Conservation (phyloP, 202 grass and related monocot genomes). For the Eragrostis tef region DNA sequence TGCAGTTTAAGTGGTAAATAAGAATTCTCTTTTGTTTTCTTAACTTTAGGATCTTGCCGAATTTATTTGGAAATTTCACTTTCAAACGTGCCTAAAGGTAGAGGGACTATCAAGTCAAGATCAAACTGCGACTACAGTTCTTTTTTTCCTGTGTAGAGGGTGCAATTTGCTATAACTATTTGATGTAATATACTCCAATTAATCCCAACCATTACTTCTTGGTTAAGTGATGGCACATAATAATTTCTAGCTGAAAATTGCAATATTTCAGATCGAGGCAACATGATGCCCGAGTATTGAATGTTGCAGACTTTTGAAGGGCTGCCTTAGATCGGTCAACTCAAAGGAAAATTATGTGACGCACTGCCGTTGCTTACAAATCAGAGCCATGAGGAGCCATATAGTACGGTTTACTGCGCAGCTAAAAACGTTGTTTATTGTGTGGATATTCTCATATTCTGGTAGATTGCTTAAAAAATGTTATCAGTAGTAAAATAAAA, state of each 20-base stretch:
- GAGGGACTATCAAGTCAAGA: not conserved
- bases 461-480: not conserved
- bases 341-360: not conserved
- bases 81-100: not conserved
- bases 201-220: not conserved
- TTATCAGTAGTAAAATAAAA: not conserved
- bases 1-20: too few relatives aligned
- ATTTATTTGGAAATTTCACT: not conserved
- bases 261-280: not conserved
- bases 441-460: not conserved
- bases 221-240: not conserved
- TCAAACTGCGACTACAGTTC: not conserved
- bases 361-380: not conserved
- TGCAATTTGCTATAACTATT: not conserved
- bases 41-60: not conserved
- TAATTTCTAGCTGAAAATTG: too few relatives aligned
- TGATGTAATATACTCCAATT: not conserved
- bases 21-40: too few relatives aligned
- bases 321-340: slow-evolving; percentile 4
- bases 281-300: not conserved
- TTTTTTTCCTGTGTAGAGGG: not conserved
- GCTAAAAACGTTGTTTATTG: not conserved
- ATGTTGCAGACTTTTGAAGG: not conserved
- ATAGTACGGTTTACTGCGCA: not conserved
- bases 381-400: not conserved